Evolutionary conservation across 1,284 basidiomycete genomes (phyloP).

Genomic region (Cryptococcus jaspeensis): DNA sequence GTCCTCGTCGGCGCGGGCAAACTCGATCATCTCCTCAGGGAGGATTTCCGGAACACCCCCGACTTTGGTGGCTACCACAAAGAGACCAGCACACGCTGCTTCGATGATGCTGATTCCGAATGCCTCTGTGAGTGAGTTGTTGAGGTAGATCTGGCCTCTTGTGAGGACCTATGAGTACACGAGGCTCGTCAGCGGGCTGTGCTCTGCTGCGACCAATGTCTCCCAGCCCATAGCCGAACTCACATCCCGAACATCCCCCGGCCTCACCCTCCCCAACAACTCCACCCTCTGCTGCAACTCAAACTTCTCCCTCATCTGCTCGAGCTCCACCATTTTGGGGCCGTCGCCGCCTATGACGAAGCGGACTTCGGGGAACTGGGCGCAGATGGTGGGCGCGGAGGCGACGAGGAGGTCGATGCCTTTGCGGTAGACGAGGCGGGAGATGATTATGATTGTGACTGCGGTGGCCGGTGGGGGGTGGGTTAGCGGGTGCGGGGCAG

Average conservation of each 20-base stretch:
- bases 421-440: conserved; percentile 93
- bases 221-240: conserved; percentile 36
- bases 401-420: conserved; percentile 94
- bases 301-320: conserved; percentile 93
- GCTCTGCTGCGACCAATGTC: no score
- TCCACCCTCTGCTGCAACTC: conserved; percentile 86
- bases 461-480: not conserved
- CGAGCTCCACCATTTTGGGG: conserved; percentile 89
- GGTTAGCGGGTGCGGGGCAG: conserved; percentile 1
- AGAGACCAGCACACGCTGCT: conserved; percentile 90
- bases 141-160: conserved; percentile 87
- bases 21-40: conserved; percentile 89
- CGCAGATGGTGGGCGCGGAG: conserved; percentile 85
- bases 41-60: conserved; percentile 96
- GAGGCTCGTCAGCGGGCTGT: not conserved
- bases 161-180: conserved; percentile 63
- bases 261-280: conserved; percentile 77
- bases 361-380: conserved; percentile 73
- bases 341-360: conserved; percentile 94
- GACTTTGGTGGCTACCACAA: conserved; percentile 90
- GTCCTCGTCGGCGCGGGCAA: conserved; percentile 83
- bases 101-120: conserved; percentile 97
- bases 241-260: conserved; percentile 78
- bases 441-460: conserved; percentile 95
- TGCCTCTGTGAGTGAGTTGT: conserved; percentile 92